Evolutionary conservation across 75 land plant species (phyloP).

Genomic region (Ceratopteris richardii): DNA sequence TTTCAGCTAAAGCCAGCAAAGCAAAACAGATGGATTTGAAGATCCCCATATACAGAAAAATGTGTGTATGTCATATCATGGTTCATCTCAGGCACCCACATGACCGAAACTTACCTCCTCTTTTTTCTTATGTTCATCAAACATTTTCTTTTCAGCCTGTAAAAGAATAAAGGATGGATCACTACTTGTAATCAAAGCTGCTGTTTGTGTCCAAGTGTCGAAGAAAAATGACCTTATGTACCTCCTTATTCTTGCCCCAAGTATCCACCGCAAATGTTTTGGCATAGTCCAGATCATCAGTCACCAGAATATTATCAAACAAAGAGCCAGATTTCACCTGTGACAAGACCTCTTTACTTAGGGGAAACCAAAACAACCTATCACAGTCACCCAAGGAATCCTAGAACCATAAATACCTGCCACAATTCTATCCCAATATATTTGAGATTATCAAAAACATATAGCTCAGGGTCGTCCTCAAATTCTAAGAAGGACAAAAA

Average conservation of each 20-base stretch:
- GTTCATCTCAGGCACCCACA: too few relatives aligned
- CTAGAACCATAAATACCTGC: constrained; percentile 51
- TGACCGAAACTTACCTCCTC: constrained; percentile 23
- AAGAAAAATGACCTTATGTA: constrained; percentile 16
- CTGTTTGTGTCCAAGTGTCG: neutral
- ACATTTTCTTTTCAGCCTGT: constrained; percentile 49
- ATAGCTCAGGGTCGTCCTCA: constrained; percentile 93
- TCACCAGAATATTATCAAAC: constrained; percentile 74
- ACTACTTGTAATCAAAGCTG: neutral
- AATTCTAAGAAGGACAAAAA: constrained; percentile 48
- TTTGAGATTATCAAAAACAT: constrained; percentile 72
- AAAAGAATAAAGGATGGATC: neutral
- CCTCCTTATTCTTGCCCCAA: constrained; percentile 77
- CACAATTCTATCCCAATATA: constrained; percentile 89
- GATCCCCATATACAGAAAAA: neutral
- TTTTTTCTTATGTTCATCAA: constrained; percentile 47
- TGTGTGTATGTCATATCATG: too few relatives aligned
- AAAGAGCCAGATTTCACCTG: constrained; percentile 91
- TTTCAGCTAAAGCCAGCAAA: too few relatives aligned
- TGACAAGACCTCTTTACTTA: too few relatives aligned
- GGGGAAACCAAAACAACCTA: neutral
- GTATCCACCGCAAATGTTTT: constrained; percentile 64
- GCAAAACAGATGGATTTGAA: neutral
- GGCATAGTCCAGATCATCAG: constrained; percentile 89
- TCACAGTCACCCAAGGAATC: neutral